phyloP scores from a whole-genome alignment of 257 asterid species.

The Fraxinus pennsylvanica region DNA sequence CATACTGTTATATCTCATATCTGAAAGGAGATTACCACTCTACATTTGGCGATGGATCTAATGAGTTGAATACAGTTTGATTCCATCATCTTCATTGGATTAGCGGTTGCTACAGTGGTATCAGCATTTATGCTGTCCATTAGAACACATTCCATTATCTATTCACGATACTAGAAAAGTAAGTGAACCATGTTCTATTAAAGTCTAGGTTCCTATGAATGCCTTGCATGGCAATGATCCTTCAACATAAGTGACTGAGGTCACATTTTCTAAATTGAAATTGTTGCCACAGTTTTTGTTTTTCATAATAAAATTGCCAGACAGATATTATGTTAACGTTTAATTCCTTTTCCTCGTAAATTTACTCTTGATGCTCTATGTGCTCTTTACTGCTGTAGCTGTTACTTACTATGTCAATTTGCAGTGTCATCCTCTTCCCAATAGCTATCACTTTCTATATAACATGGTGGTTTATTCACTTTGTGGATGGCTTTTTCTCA shows the following conservation, averaged over 20 bases:
- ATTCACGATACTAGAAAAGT: not conserved
- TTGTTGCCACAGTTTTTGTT: slow-evolving; percentile 1
- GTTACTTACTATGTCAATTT: slow-evolving; percentile 30
- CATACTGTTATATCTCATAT: not conserved
- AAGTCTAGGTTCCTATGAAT: not conserved
- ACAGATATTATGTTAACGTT: slow-evolving; percentile 1
- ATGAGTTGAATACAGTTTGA: not conserved
- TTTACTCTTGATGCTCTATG: slow-evolving; percentile 19
- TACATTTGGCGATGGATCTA: not conserved
- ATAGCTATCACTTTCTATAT: slow-evolving; percentile 70
- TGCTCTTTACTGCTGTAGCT: slow-evolving; percentile 7
- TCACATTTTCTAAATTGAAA: slow-evolving; percentile 12
- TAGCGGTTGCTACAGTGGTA: not conserved
- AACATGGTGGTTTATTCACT: slow-evolving; percentile 86
- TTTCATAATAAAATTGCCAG: slow-evolving; percentile 8
- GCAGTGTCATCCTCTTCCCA: slow-evolving; percentile 77
- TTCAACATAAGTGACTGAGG: not conserved
- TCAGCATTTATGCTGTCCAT: not conserved
- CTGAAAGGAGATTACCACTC: not conserved
- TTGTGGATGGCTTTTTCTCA: slow-evolving; percentile 76
- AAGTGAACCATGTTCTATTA: not conserved
- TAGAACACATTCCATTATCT: not conserved
- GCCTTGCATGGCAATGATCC: not conserved
- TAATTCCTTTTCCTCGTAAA: not conserved
- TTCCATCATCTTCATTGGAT: not conserved